Base-by-base conservation (phyloP, 2,329 filamentous ascomycete species). In the Pezicula rhizophila region DNA sequence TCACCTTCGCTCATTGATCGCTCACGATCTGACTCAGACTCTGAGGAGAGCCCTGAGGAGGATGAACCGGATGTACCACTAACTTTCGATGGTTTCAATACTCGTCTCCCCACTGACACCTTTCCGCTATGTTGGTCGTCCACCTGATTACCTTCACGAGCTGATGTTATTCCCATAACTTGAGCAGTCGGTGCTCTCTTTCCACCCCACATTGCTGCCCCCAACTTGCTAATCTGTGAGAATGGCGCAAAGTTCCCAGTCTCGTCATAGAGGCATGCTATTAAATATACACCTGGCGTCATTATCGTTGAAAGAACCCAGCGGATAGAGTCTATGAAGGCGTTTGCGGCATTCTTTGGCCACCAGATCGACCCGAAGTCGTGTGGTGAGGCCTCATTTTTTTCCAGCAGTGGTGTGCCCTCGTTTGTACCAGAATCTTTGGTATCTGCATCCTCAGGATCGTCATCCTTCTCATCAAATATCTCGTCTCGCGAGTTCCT, bases 251-350 rank as follows among this genome's bases (percentile, higher is more conserved):
- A 95, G 45, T 75, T 75, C 45, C 89, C 89, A 50, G 87, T 72
- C 41, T 89, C 83, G 62, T 95, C 84, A 70, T 87, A 92, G 60
- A 97, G 85, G 64, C 80, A 90, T 56, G 87, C 85, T 52, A 91
- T 80, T 48, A 96, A 69, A 68, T 92, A 96, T 44, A 90, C 79
- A 15, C 85, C 87, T 1, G 92, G 92, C 18, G 86, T 83, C 23
- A 86, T 79, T 52, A 97, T 70, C 12, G 88, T 87, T 44, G 86
- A 85, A 48, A 96, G 69, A 42, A 96, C 75, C 71, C 88, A 87
- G 57, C 84, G 82, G 58, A 95, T 75, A 5, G 88, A 87, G 58
- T 85, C 82, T 52, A 92, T 77, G 49, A 96, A 72, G 51, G 82
- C 81, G 50, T 79, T 78, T 38, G 83, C 83, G 51, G 96, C 76